Evolutionary conservation across 2,329 filamentous ascomycete genomes (phyloP), one percentile per base, ranked within the genome.

Genomic region (Beauveria scarabaeidicola): DNA sequence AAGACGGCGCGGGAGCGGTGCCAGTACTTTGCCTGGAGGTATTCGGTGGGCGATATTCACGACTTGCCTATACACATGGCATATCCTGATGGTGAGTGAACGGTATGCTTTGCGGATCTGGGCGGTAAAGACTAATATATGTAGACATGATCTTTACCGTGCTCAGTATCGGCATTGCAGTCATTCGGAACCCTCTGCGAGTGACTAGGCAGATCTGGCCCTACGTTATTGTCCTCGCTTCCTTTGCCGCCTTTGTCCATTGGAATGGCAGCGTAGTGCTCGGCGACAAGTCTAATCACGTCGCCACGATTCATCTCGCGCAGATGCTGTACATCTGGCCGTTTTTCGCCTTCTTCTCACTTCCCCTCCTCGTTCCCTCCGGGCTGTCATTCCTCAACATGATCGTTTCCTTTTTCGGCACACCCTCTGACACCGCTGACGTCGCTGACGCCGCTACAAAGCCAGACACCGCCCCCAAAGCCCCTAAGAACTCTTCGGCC

Each of bases 271-370:
- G 92, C 11, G 93, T 99, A 19, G 94, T 97, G 1, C 82, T 99
- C 3, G 90, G 92, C 41, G 94, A 99, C 74, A 97, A 97, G 74
- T 87, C 90, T 27, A 97, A 96, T 69, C 94, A 99, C 68, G 81
- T 94, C 36, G 91, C 92, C 0, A 94, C 91, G 1, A 76, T 97
- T 13, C 93, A 99, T 69, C 75, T 94, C 5, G 82, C 93, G 0
- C 94, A 99, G 73, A 89, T 99, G 83, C 86, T 97, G 19, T 99
- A 99, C 69, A 87, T 97, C 65, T 96, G 91, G 89, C 88, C 92
- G 0, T 89, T 96, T 63, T 86, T 96, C 61, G 76, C 84, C 40
- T 96, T 97, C 75, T 97, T 97, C 76, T 96, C 92, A 0, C 83
- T 86, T 52, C 93, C 94, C 0, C 77, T 97, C 1, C 74, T 93